Base-by-base conservation (phyloP, 768 basidiomycete species). In the Mycena rebaudengoi region DNA sequence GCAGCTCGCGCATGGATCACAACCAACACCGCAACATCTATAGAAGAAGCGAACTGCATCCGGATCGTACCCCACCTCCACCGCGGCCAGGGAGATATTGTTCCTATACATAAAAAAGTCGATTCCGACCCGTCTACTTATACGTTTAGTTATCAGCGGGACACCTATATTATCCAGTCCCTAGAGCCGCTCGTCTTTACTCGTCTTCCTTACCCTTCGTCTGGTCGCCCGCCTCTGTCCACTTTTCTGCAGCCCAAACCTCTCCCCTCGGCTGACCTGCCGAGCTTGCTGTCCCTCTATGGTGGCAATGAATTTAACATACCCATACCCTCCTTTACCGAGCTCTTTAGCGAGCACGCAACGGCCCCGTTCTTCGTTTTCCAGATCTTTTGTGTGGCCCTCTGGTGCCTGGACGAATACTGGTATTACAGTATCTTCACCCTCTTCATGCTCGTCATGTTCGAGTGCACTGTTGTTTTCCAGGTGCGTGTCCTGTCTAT, bases 361-460 rank as follows among this genome's bases (percentile, higher is more conserved):
- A 96, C 96, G 5, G 98, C 98, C 0, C 98, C 98, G 0, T 99
- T 99, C 86, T 99, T 99, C 77, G 98, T 99, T 26, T 99, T 99
- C 79, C 98, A 99, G 78, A 79, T 99, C 18, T 99, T 99, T 79
- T 99, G 98, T 66, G 98, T 98, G 2, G 95, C 94, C 0, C 81
- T 99, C 11, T 99, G 98, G 98, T 95, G 92, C 74, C 78, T 99
- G 70, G 98, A 99, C 71, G 98, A 99, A 75, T 99, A 99, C 76
- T 98, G 96, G 96, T 98, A 98, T 76, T 99, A 98, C 83, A 92
- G 92, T 58, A 76, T 99, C 39, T 99, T 99, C 80, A 99, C 98
- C 2, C 83, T 96, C 25, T 98, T 99, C 86, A 99, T 99, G 98
- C 84, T 99, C 33, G 80, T 99, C 46, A 91, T 98, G 66, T 99